Evolutionary conservation across 495 filamentous ascomycete genomes (phyloP).

Genomic region (Sporormia fimetaria): DNA sequence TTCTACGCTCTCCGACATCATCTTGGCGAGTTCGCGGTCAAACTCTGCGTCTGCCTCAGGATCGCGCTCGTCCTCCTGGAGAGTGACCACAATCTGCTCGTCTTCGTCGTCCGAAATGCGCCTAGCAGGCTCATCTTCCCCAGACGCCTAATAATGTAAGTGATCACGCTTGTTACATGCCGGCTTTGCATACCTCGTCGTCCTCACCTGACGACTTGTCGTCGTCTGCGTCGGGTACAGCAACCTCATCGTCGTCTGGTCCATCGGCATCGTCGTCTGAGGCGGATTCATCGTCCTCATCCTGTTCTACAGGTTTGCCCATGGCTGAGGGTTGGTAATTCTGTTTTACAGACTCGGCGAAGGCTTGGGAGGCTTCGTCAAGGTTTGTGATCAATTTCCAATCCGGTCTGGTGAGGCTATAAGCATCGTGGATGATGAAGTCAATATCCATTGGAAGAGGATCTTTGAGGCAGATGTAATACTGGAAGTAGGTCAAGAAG

Average conservation of each 20-base stretch:
- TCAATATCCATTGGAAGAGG: slow-evolving; percentile 93
- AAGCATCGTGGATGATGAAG: slow-evolving; percentile 92
- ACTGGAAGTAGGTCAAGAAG: slow-evolving; percentile 95
- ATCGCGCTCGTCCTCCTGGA: slow-evolving; percentile 80
- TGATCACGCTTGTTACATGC: background rate
- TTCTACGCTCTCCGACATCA: slow-evolving; percentile 96
- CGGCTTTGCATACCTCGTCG: slow-evolving; percentile 37
- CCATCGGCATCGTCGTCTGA: slow-evolving; percentile 29
- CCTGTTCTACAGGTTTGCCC: slow-evolving; percentile 46
- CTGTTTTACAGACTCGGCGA: slow-evolving; percentile 75
- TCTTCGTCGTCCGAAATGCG: slow-evolving; percentile 64
- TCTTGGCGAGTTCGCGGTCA: slow-evolving; percentile 93
- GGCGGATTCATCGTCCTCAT: slow-evolving; percentile 41
- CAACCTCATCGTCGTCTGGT: slow-evolving; percentile 35
- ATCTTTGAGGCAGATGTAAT: slow-evolving; percentile 92
- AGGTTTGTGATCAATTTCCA: slow-evolving; percentile 76
- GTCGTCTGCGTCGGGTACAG: slow-evolving; percentile 45
- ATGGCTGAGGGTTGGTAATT: slow-evolving; percentile 67
- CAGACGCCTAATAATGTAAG: slow-evolving; percentile 10
- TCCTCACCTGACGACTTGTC: slow-evolving; percentile 50
- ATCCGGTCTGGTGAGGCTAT: slow-evolving; percentile 67
- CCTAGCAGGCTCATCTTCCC: slow-evolving; percentile 33
- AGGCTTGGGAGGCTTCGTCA: slow-evolving; percentile 73
- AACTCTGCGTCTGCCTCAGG: slow-evolving; percentile 95
- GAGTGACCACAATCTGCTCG: slow-evolving; percentile 76